Base-by-base conservation (phyloP, 2,329 filamentous ascomycete species). In the Blumeria hordei region DNA sequence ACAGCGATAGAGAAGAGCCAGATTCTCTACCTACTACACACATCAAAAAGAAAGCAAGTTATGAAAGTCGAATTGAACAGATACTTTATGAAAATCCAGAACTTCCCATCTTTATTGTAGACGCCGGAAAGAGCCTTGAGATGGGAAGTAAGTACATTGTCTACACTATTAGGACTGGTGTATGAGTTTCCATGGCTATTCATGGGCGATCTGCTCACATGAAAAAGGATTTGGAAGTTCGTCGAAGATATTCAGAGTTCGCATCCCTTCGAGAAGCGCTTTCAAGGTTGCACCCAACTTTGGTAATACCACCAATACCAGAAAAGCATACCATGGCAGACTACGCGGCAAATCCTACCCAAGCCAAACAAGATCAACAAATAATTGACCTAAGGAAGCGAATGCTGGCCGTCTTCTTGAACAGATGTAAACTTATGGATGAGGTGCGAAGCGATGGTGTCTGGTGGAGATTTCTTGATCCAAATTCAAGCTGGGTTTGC, bases 281-380 rank as follows among this genome's bases (percentile, higher is more conserved):
- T 33, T 88, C 88, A 50, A 84, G 85, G 62, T 76, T 98, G 58
- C 93, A 98, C 66, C 92, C 93, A 7, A 98, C 92, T 0, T 75
- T 98, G 44, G 85, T 98, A 63, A 85, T 98, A 54, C 93, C 92
- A 7, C 92, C 92, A 3, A 98, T 98, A 63, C 92, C 92, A 21
- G 93, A 98, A 70, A 98, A 98, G 69, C 92, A 98, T 68, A 92
- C 88, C 49, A 94, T 98, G 83, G 90, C 90, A 58, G 92, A 98
- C 67, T 98, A 98, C 66, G 92, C 92, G 14, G 88, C 93, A 33
- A 96, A 94, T 63, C 92, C 93, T 1, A 98, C 92, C 39, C 95
- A 90, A 64, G 93, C 93, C 16, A 98, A 95, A 67, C 90, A 98
- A 68, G 93, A 98, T 66, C 83, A 88, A 56, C 85, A 90, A 58